Conservation (phyloP, 140 eudicot genomes). For the Flaveria floridana region DNA sequence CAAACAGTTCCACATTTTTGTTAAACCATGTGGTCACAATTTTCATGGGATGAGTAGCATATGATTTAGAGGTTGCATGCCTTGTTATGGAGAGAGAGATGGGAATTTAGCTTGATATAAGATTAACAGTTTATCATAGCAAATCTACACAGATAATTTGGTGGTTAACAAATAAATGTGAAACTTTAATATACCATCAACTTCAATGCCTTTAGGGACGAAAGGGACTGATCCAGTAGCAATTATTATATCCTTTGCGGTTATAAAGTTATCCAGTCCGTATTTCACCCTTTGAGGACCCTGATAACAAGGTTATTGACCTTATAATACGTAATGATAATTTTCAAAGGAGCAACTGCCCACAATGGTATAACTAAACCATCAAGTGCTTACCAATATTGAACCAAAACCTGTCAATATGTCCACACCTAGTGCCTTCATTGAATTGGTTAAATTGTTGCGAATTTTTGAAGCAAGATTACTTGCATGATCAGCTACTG, state of each 20-base stretch:
- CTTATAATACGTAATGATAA: conserved; percentile 9
- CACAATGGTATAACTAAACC: neutral
- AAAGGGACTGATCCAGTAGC: conserved; percentile 92
- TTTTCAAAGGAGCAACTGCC: neutral
- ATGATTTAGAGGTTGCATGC: conserved; percentile 10
- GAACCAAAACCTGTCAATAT: conserved; percentile 86
- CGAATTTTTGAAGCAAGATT: conserved; percentile 85
- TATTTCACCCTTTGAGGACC: conserved; percentile 84
- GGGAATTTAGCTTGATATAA: conserved; percentile 8
- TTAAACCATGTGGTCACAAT: neutral
- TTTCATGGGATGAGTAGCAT: neutral
- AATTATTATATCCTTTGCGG: conserved; percentile 80
- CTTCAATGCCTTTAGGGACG: conserved; percentile 88
- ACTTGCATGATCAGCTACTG: conserved; percentile 87
- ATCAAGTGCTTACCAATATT: conserved; percentile 52
- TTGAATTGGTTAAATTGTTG: conserved; percentile 69
- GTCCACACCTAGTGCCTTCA: conserved; percentile 83
- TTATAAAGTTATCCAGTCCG: conserved; percentile 53
- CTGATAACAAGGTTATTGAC: conserved; percentile 39
- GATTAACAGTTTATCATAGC: conserved; percentile 2
- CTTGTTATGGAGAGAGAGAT: neutral
- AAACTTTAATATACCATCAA: conserved; percentile 60
- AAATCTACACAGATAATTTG: conserved; percentile 4
- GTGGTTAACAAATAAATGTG: neutral
- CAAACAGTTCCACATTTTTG: neutral